phyloP scores from a whole-genome alignment of 441 rosid species.

The Isatis lusitanica region DNA sequence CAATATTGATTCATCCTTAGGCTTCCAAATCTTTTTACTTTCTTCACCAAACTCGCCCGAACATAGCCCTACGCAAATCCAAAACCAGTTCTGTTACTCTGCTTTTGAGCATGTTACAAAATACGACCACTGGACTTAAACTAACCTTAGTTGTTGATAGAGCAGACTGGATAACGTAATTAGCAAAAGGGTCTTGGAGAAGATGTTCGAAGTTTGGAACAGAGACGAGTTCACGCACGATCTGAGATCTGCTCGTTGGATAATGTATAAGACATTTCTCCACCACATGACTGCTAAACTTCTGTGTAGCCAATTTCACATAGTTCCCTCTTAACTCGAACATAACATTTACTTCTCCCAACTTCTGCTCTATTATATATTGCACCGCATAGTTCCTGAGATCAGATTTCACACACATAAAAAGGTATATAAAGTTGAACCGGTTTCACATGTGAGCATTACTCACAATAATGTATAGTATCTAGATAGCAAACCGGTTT shows the following conservation, averaged over 20 bases:
- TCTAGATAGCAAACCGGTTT: neutral
- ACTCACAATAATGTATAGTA: neutral
- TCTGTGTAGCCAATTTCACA: slow-evolving; percentile 49
- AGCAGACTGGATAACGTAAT: slow-evolving; percentile 57
- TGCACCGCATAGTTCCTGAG: slow-evolving; percentile 61
- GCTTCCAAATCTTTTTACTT: slow-evolving; percentile 43
- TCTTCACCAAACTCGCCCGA: slow-evolving; percentile 48
- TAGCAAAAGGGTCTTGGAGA: slow-evolving; percentile 56
- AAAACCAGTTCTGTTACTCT: neutral
- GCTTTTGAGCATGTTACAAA: neutral
- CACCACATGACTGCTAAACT: slow-evolving; percentile 62
- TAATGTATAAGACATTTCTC: slow-evolving; percentile 50
- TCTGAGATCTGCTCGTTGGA: slow-evolving; percentile 36
- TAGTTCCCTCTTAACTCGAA: slow-evolving; percentile 43
- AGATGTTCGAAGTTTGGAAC: slow-evolving; percentile 40
- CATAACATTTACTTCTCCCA: slow-evolving; percentile 31
- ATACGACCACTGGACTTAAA: neutral
- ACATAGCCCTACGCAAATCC: slow-evolving; percentile 47
- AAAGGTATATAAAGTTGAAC: neutral
- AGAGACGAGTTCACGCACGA: slow-evolving; percentile 45
- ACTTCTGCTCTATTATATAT: slow-evolving; percentile 44
- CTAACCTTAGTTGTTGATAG: slow-evolving; percentile 46
- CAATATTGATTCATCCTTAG: slow-evolving; percentile 60
- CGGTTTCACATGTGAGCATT: neutral
- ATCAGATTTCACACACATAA: neutral